phyloP scores from a whole-genome alignment of 345 rosid genomes.

The Cardamine resedifolia region DNA sequence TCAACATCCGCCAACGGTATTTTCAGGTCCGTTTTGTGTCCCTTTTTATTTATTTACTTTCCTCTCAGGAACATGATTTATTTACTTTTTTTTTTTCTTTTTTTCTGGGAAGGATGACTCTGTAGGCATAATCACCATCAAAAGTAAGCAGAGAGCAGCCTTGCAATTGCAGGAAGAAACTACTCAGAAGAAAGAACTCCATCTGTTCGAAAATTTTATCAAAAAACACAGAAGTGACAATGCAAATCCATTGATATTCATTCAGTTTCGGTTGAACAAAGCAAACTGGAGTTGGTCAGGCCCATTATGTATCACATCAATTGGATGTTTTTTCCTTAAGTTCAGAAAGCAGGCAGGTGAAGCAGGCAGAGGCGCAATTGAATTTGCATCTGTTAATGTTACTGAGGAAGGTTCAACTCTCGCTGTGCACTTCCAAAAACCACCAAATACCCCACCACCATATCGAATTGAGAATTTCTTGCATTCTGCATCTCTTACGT shows the following conservation, averaged over 20 bases:
- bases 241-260: conserved; percentile 49
- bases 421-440: conserved; percentile 69
- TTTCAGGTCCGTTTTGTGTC: conserved; percentile 59
- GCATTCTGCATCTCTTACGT: conserved; percentile 61
- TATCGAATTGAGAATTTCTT: conserved; percentile 85
- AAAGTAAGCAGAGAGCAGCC: conserved; percentile 54
- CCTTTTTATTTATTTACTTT: not conserved
- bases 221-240: conserved; percentile 67
- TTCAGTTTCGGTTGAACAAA: conserved; percentile 67
- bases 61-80: conserved; percentile 19
- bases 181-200: conserved; percentile 55
- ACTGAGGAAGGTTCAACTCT: conserved; percentile 85
- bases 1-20: conserved; percentile 71
- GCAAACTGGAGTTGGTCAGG: conserved; percentile 81
- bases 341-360: conserved; percentile 64
- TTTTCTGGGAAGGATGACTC: conserved; percentile 57
- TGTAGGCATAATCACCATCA: conserved; percentile 49
- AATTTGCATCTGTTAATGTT: conserved; percentile 76
- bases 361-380: conserved; percentile 41
- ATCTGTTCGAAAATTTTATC: conserved; percentile 76
- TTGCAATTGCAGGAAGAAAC: conserved; percentile 55
- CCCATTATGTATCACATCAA: conserved; percentile 82
- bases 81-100: conserved; percentile 32
- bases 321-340: conserved; percentile 83
- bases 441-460: conserved; percentile 67